These are phyloP conservation scores for Mucor circinelloides DNA, from an alignment of 371 early-diverging fungal genomes.

Conservation along the genomic window DNA sequence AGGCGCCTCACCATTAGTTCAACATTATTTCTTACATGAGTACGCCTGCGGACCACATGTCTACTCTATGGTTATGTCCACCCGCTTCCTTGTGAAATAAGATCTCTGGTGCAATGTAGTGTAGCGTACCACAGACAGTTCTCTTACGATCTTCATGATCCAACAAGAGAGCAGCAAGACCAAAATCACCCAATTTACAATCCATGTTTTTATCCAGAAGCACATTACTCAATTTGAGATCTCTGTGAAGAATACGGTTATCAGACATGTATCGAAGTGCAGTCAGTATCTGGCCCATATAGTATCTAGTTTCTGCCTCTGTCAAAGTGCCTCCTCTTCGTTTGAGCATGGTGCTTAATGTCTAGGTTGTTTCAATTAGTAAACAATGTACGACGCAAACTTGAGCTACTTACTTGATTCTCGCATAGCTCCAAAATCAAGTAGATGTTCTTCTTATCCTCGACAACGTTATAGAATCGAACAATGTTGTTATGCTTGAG, in stretches of 20 bases:
- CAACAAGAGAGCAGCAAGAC: slow-evolving; percentile 84
- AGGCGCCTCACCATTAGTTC: too few species aligned
- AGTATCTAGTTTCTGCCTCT: slow-evolving; percentile 90
- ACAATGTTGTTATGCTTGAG: slow-evolving; percentile 89
- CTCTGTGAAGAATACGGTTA: slow-evolving; percentile 90
- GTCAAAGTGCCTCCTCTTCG: slow-evolving; percentile 74
- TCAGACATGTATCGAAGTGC: slow-evolving; percentile 90
- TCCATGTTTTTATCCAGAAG: slow-evolving; percentile 85
- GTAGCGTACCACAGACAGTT: slow-evolving; percentile 82
- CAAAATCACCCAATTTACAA: slow-evolving; percentile 98
- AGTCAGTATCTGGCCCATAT: slow-evolving; percentile 82
- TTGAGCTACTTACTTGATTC: slow-evolving; percentile 64
- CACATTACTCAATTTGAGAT: slow-evolving; percentile 97
- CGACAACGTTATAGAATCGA: slow-evolving; percentile 82
- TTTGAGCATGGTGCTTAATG: slow-evolving; percentile 79
- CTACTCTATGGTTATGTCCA: slow-evolving; percentile 93
- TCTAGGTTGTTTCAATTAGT: slow-evolving; percentile 41
- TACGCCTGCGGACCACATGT: slow-evolving; percentile 98
- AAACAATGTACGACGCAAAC: background rate
- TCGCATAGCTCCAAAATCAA: slow-evolving; percentile 96
- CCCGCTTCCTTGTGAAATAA: slow-evolving; percentile 73
- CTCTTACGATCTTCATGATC: slow-evolving; percentile 83
- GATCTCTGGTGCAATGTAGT: slow-evolving; percentile 98
- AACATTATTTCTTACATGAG: slow-evolving; percentile 68
- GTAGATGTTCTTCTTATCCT: slow-evolving; percentile 89